Percentiles rank a stretch among this genome's conserved stretches.
These are phyloP conservation scores for Plicaturopsis crispa DNA, from an alignment of 768 basidiomycete genomes.

Conservation along the genomic window DNA sequence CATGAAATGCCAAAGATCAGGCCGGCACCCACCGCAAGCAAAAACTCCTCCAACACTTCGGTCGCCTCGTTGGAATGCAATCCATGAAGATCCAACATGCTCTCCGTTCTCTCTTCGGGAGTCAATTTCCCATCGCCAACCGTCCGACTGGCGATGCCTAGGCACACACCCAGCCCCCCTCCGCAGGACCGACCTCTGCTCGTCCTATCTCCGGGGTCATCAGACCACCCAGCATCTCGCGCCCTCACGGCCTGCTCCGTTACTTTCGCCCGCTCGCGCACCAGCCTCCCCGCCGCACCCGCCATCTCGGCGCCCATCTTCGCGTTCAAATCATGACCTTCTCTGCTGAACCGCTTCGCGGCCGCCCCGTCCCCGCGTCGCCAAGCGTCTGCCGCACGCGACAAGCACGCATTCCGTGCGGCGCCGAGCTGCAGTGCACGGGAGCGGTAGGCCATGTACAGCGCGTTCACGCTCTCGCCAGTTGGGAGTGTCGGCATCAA, in stretches of 20 bases:
- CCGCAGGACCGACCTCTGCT: conserved; percentile 71
- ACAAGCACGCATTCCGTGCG: conserved; percentile 88
- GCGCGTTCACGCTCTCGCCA: conserved; percentile 65
- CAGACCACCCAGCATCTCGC: conserved; percentile 69
- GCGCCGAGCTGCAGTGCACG: conserved; percentile 89
- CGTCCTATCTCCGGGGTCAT: conserved; percentile 75
- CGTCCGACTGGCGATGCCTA: conserved; percentile 71
- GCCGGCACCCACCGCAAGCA: conserved; percentile 81
- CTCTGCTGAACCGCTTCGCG: conserved; percentile 89
- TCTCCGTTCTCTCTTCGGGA: conserved; percentile 87
- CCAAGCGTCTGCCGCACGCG: conserved; percentile 95
- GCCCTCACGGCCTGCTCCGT: conserved; percentile 69
- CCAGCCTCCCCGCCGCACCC: conserved; percentile 76
- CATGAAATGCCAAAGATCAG: neutral
- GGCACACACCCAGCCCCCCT: conserved; percentile 73
- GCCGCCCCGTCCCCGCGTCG: conserved; percentile 91
- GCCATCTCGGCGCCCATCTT: conserved; percentile 87
- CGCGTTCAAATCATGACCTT: conserved; percentile 89
- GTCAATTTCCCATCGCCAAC: conserved; percentile 48
- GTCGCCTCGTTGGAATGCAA: conserved; percentile 91
- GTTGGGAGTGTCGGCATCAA: conserved; percentile 87
- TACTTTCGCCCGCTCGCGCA: conserved; percentile 71
- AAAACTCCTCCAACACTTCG: conserved; percentile 83
- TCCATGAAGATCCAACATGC: conserved; percentile 84
- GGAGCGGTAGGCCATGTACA: conserved; percentile 87